phyloP scores from a whole-genome alignment of 306 rosid species.

The Cucumis melo region DNA sequence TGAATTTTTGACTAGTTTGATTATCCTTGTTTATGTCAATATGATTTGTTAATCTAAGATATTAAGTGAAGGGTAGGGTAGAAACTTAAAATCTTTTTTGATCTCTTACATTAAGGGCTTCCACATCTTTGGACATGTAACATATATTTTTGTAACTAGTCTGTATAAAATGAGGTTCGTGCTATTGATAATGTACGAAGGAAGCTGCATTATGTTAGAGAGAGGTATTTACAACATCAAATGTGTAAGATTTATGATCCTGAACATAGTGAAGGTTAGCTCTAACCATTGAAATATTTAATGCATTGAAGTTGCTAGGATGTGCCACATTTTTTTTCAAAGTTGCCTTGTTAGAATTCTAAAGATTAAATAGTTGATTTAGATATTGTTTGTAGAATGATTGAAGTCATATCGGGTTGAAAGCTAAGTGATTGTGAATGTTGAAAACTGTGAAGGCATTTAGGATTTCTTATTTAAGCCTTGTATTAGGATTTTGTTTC shows the following conservation, averaged over 20 bases:
- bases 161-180: slow-evolving; percentile 11
- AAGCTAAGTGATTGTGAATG: no score
- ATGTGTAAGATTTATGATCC: not conserved
- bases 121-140: not conserved
- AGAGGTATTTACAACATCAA: slow-evolving; percentile 39
- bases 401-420: not conserved
- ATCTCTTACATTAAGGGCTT: not conserved
- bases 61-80: not conserved
- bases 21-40: not conserved
- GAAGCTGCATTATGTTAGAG: slow-evolving; percentile 81
- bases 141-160: slow-evolving; percentile 20
- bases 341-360: not conserved
- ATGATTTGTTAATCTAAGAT: no score
- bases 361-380: not conserved
- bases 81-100: not conserved
- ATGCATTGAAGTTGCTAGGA: not conserved
- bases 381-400: not conserved
- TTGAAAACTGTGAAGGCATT: no score
- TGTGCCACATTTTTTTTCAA: not conserved
- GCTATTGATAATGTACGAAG: slow-evolving; percentile 46
- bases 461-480: no score
- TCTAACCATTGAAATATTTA: not conserved
- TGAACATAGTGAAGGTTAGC: not conserved
- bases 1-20: not conserved
- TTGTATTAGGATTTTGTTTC: no score